phyloP scores from a whole-genome alignment of 78 protist species.

The Emiliania huxleyi region DNA sequence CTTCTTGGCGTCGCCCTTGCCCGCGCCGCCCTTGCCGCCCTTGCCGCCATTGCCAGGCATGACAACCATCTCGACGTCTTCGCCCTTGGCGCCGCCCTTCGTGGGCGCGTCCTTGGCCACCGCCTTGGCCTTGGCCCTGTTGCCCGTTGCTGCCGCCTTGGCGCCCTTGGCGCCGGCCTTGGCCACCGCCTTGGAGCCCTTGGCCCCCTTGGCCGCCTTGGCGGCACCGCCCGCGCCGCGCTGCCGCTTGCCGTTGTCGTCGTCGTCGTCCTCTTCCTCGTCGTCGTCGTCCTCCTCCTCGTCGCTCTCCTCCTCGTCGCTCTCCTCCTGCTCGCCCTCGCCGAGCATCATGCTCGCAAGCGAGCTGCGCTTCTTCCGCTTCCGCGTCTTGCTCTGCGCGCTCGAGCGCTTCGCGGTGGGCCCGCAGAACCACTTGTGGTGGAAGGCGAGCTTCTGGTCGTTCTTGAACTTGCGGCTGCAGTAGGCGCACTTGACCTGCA shows the following conservation, averaged over 20 bases:
- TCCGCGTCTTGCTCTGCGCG: slow-evolving; percentile 14
- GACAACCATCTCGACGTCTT: not conserved
- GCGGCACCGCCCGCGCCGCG: too few species aligned
- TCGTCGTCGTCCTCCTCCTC: not conserved
- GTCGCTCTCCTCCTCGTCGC: not conserved
- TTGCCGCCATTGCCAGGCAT: not conserved
- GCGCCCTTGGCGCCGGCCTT: not conserved
- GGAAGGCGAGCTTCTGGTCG: slow-evolving; percentile 18
- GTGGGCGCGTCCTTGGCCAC: not conserved
- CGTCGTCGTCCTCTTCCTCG: not conserved
- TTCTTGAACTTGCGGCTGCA: not conserved
- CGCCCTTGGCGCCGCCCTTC: not conserved
- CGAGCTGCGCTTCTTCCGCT: not conserved
- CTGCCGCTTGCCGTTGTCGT: not conserved
- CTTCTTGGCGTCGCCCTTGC: too few species aligned
- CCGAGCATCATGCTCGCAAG: not conserved
- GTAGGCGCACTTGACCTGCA: not conserved
- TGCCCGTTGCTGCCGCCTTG: not conserved
- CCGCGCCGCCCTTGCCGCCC: not conserved
- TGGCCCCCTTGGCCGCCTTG: too few species aligned
- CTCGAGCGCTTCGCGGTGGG: not conserved
- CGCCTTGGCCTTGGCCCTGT: not conserved
- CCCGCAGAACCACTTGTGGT: slow-evolving; percentile 14
- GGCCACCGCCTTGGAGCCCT: not conserved
- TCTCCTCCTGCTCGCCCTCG: not conserved